Evolutionary conservation across 371 early-diverging fungal species (phyloP).

Genomic region (Mucor velutinosus): DNA sequence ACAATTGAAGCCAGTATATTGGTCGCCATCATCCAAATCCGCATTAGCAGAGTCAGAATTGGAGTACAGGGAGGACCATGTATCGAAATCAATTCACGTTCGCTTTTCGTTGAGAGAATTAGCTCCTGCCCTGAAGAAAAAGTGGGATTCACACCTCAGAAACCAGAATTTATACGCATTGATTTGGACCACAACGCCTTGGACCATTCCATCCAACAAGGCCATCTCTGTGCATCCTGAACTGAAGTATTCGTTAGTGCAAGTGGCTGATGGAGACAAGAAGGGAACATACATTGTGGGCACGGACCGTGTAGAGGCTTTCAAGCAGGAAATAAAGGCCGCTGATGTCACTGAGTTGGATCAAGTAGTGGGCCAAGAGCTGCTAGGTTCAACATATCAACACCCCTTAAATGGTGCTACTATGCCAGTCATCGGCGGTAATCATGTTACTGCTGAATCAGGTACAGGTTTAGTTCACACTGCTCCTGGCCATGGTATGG

Average conservation of each 20-base stretch:
- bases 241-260: conserved; percentile 69
- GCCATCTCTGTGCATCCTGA: conserved; percentile 82
- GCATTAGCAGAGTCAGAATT: conserved; percentile 93
- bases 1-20: conserved; percentile 86
- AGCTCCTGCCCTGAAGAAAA: conserved; percentile 19
- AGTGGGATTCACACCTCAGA: conserved; percentile 20
- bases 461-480: conserved; percentile 95
- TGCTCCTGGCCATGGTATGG: conserved; percentile 96
- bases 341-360: conserved; percentile 17
- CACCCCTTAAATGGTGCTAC: conserved; percentile 63
- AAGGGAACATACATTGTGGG: conserved; percentile 50
- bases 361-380: conserved; percentile 53
- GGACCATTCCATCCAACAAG: conserved; percentile 92
- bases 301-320: conserved; percentile 46
- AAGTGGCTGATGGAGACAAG: conserved; percentile 22
- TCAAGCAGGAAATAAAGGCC: conserved; percentile 22
- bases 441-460: conserved; percentile 80
- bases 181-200: conserved; percentile 97
- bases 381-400: conserved; percentile 70
- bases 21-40: conserved; percentile 91
- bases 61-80: conserved; percentile 86
- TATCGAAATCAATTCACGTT: conserved; percentile 77
- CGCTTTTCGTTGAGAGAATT: conserved; percentile 52
- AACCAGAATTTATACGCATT: conserved; percentile 51
- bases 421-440: conserved; percentile 63